phyloP scores from a whole-genome alignment of 1,284 basidiomycete genomes.

The Xerocomus amazonicus region DNA sequence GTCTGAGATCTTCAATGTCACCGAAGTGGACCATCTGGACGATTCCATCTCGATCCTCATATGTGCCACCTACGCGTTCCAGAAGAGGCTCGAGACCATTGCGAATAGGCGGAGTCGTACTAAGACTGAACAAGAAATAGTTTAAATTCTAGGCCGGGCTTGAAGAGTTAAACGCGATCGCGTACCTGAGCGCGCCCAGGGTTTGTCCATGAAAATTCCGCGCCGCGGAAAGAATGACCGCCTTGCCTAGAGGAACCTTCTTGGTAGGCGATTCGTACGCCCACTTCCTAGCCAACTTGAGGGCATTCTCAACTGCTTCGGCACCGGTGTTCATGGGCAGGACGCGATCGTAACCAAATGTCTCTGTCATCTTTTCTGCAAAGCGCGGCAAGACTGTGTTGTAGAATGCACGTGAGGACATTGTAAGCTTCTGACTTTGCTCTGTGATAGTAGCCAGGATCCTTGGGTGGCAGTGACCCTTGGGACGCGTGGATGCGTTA shows the following conservation, averaged over 20 bases:
- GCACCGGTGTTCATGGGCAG: conserved; percentile 99
- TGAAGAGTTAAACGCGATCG: neutral
- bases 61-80: conserved; percentile 78
- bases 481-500: neutral
- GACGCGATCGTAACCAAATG: conserved; percentile 92
- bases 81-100: conserved; percentile 91
- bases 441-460: conserved; percentile 80
- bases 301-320: conserved; percentile 90
- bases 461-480: conserved; percentile 94
- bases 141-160: neutral
- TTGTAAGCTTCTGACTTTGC: conserved; percentile 88
- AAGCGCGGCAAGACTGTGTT: conserved; percentile 89
- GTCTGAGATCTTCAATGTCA: conserved; percentile 76
- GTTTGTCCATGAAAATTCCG: conserved; percentile 98
- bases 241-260: conserved; percentile 55
- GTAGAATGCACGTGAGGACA: conserved; percentile 96
- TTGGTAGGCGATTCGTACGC: conserved; percentile 85
- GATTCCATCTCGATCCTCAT: conserved; percentile 47
- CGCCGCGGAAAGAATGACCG: conserved; percentile 80
- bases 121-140: no score
- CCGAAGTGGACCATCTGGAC: conserved; percentile 75
- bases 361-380: conserved; percentile 79
- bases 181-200: conserved; percentile 78
- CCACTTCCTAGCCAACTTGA: conserved; percentile 91
- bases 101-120: no score